phyloP scores from a whole-genome alignment of 2,329 filamentous ascomycete genomes.

The Exophiala spinifera region DNA sequence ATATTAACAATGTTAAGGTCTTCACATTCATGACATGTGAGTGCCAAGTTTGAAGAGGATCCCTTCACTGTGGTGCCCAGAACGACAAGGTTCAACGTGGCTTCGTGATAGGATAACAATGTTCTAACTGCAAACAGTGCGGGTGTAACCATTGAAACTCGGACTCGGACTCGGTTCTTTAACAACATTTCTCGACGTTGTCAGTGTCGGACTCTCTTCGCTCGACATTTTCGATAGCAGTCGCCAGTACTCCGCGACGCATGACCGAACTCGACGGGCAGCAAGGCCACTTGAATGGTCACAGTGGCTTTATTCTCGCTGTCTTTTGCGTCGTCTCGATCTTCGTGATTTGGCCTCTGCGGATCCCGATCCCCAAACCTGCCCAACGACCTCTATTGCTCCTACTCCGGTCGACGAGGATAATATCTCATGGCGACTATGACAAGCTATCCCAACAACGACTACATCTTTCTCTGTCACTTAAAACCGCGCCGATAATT shows the following conservation, averaged over 20 bases:
- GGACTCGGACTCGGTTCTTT: no score
- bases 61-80: no score
- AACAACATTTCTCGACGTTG: no score
- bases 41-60: no score
- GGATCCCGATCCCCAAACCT: constrained; percentile 20
- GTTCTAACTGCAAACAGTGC: no score
- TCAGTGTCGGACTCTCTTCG: no score
- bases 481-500: constrained; percentile 27
- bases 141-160: no score
- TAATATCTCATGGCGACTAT: constrained; percentile 16
- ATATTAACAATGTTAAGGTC: no score
- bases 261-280: constrained; percentile 15
- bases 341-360: constrained; percentile 27
- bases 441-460: constrained; percentile 7
- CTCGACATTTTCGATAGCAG: no score
- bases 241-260: neutral
- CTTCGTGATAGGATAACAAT: no score
- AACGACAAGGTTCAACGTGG: no score
- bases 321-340: constrained; percentile 28
- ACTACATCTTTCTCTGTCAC: constrained; percentile 25
- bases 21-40: no score
- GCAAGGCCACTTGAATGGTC: constrained; percentile 27
- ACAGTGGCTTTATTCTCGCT: constrained; percentile 28
- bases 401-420: constrained; percentile 5
- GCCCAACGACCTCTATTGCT: constrained; percentile 15